Base-by-base conservation (phyloP, 768 basidiomycete species). In the Amanita molliuscula region DNA sequence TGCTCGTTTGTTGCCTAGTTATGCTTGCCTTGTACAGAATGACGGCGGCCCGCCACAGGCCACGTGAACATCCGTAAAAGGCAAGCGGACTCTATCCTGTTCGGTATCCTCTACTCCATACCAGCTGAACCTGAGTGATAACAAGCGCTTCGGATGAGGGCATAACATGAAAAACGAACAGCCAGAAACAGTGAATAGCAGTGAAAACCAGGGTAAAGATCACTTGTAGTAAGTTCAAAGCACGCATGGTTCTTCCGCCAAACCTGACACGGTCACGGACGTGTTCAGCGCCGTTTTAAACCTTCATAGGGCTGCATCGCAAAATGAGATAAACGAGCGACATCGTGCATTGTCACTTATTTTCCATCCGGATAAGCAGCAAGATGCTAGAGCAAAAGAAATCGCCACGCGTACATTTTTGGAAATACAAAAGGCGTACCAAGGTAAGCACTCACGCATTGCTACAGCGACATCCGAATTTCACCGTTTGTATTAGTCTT, bases 351-450 rank as follows among this genome's bases (percentile, higher is more conserved):
- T 92, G 23, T 90, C 89, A 3, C 73, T 91, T 25, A 67, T 84
- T 16, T 89, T 87, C 55, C 90, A 95, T 57, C 90, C 90, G 0
- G 90, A 95, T 73, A 84, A 83, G 60, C 86, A 91, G 52, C 74
- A 70, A 18, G 77, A 79, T 58, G 75, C 77, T 47, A 62, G 62
- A 15, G 65, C 72, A 52, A 80, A 77, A 59, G 72, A 67, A 44
- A 72, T 77, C 1, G 88, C 90, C 0, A 75, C 79, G 21, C 70
- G 73, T 28, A 76, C 75, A 44, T 91, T 92, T 54, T 71, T 84
- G 15, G 79, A 83, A 61, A 75, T 93, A 18, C 87, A 90, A 55
- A 83, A 82, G 55, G 88, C 90, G 10, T 91, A 91, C 61, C 81
- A 91, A 75, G 77, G 85, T 82, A 57, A 47, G 70, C 53, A 3